A percentile compares a stretch with the other conserved stretches of the same genome.
Conservation (phyloP, 106 monocot species). For the Ottelia alismoides region DNA sequence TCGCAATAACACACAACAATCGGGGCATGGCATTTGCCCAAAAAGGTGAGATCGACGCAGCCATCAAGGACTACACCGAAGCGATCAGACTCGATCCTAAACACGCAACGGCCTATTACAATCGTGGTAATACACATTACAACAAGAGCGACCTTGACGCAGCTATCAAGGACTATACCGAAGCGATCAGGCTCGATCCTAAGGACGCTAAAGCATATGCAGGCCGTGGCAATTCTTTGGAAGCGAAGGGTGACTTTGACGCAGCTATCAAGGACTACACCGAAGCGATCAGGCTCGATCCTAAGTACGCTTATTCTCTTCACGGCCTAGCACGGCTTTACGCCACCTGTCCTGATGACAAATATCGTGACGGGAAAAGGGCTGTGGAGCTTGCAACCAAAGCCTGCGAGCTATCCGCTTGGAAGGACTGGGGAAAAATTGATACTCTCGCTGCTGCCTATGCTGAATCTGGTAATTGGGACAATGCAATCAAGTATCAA, state of each 20-base stretch:
- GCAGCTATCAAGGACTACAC: too few species aligned
- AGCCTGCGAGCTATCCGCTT: background rate
- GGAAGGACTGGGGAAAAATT: background rate
- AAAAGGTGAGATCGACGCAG: background rate
- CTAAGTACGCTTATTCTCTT: background rate
- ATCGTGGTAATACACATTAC: background rate
- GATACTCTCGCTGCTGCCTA: too few species aligned
- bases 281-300: background rate
- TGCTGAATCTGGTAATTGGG: background rate
- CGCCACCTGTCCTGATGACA: background rate
- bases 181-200: background rate
- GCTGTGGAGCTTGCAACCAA: background rate
- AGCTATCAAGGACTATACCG: background rate
- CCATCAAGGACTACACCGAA: background rate
- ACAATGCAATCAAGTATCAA: background rate
- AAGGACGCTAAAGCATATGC: background rate
- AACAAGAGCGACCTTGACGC: background rate
- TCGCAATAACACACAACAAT: background rate
- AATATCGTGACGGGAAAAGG: background rate
- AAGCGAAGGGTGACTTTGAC: background rate
- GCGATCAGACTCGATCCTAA: too few species aligned
- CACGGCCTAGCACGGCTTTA: background rate
- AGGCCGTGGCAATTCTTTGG: background rate
- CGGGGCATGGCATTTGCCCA: background rate
- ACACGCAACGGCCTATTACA: background rate